Evolutionary conservation across 2,329 filamentous ascomycete genomes (phyloP), one percentile per base, ranked within the genome.

Genomic region (Fusarium bulbicola): DNA sequence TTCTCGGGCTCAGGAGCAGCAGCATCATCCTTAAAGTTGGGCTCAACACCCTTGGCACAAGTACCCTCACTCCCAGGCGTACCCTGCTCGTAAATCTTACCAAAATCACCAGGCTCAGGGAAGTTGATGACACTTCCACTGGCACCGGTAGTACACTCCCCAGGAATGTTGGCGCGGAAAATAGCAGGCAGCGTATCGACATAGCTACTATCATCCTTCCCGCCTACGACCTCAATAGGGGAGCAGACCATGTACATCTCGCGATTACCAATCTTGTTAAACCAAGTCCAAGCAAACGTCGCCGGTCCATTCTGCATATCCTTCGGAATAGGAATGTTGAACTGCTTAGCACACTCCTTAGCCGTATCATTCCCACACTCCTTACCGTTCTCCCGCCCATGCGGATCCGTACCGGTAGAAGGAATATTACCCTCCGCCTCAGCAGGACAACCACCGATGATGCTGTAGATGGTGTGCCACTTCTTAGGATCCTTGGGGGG

Each of bases 231-330:
- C 64, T 88, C 89, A 74, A 95, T 88, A 49, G 88, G 86, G 3
- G 93, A 92, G 78, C 93, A 96, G 82, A 93, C 93, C 92, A 94
- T 94, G 87, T 96, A 96, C 89, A 93, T 93, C 80, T 95, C 93
- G 36, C 93, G 87, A 82, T 95, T 95, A 21, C 93, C 93, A 40
- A 92, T 82, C 74, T 90, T 85, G 85, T 94, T 94, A 83, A 93
- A 92, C 92, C 92, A 93, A 21, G 90, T 91, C 93, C 93, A 95
- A 24, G 90, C 90, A 54, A 95, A 88, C 24, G 95, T 80, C 47
- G 90, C 92, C 26, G 90, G 87, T 80, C 82, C 85, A 70, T 78
- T 78, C 66, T 77, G 71, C 73, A 78, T 76, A 5, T 77, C 59
- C 64, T 78, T 77, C 3, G 76, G 76, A 10, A 78, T 76, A 3